A percentile compares a stretch with the other conserved stretches of the same genome.
Evolutionary conservation across 1,284 basidiomycete genomes (phyloP).

Genomic region (Mycosarcoma mackinlayi): DNA sequence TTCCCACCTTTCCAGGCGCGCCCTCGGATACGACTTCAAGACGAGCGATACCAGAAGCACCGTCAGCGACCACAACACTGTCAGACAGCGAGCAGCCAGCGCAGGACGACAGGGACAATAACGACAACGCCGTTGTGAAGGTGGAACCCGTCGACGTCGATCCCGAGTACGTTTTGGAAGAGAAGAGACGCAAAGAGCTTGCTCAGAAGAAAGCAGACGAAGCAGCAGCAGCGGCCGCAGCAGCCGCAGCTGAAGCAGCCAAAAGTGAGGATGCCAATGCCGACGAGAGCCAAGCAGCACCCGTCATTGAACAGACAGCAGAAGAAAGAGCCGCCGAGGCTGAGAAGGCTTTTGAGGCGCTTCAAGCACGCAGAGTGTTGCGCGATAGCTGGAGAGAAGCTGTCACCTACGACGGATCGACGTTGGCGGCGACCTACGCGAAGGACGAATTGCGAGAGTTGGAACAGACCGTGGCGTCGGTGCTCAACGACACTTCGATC

Average conservation of each 20-base stretch:
- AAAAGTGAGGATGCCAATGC: constrained; percentile 14
- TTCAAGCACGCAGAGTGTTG: constrained; percentile 42
- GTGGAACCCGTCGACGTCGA: constrained; percentile 30
- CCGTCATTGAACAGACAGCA: constrained; percentile 29
- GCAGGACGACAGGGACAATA: neutral
- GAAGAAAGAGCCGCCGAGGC: constrained; percentile 51
- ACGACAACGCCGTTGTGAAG: constrained; percentile 1
- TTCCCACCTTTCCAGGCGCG: constrained; percentile 29
- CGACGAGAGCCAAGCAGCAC: constrained; percentile 14
- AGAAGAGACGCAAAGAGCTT: constrained; percentile 29
- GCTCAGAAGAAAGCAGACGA: constrained; percentile 45
- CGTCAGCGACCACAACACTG: neutral
- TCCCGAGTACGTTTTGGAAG: constrained; percentile 39
- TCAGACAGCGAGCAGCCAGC: neutral
- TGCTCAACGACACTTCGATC: constrained; percentile 22
- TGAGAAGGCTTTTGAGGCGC: constrained; percentile 46
- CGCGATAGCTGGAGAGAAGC: constrained; percentile 45
- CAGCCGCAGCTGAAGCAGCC: constrained; percentile 22
- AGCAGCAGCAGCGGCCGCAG: constrained; percentile 31
- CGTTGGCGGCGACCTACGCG: constrained; percentile 31
- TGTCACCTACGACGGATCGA: constrained; percentile 33
- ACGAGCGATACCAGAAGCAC: neutral
- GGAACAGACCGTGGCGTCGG: constrained; percentile 24
- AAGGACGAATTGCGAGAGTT: constrained; percentile 35
- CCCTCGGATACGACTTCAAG: neutral